phyloP scores from a whole-genome alignment of 495 filamentous ascomycete genomes.

The Glarea lozoyensis region DNA sequence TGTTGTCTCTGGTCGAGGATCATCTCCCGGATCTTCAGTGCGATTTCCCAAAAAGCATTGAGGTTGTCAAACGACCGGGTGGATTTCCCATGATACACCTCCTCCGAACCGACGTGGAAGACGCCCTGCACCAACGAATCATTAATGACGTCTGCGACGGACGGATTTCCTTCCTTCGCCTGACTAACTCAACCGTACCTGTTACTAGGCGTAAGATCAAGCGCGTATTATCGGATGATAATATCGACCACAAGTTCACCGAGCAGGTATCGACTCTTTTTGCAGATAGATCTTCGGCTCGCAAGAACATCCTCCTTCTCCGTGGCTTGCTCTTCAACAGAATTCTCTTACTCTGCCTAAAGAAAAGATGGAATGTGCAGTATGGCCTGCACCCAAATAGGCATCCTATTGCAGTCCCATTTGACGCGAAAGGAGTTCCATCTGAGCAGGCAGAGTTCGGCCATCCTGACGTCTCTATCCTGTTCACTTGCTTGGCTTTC shows the following conservation, averaged over 20 bases:
- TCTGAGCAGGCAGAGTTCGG: constrained; percentile 42
- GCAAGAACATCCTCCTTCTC: constrained; percentile 29
- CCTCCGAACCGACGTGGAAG: constrained; percentile 34
- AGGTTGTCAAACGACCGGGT: constrained; percentile 28
- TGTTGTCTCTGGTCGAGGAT: constrained; percentile 26
- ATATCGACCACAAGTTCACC: constrained; percentile 13
- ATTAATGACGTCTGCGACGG: constrained; percentile 29
- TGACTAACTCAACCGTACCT: constrained; percentile 12
- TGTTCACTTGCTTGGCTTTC: constrained; percentile 43
- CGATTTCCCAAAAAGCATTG: constrained; percentile 33
- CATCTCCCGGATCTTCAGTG: constrained; percentile 27
- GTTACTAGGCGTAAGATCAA: constrained; percentile 17
- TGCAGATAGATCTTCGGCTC: constrained; percentile 22
- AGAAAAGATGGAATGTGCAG: constrained; percentile 38
- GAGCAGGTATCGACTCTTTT: constrained; percentile 22
- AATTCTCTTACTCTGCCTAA: constrained; percentile 31
- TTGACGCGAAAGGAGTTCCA: constrained; percentile 41
- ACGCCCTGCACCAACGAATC: constrained; percentile 29
- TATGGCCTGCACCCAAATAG: constrained; percentile 31
- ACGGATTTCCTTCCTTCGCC: constrained; percentile 21
- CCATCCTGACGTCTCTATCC: constrained; percentile 46
- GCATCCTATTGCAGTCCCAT: constrained; percentile 33
- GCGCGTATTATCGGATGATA: constrained; percentile 21
- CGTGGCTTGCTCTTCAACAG: constrained; percentile 32
- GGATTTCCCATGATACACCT: constrained; percentile 38